These are phyloP conservation scores for Saccharomyces hybrid DNA, from an alignment of 1,139 yeast species.

Conservation along the genomic window DNA sequence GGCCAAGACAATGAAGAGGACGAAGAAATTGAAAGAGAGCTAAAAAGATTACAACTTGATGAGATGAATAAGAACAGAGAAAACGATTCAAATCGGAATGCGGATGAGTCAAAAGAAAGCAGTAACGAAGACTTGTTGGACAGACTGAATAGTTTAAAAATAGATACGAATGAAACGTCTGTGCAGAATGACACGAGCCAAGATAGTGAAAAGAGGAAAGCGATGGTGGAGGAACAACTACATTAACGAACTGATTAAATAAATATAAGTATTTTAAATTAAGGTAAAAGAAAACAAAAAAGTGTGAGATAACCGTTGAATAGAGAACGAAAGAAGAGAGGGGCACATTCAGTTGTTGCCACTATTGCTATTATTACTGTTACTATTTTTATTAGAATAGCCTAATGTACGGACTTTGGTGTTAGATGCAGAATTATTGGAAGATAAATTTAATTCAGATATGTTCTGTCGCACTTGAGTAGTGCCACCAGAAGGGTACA, in stretches of 20 bases:
- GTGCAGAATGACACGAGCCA: background rate
- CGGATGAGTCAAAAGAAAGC: background rate
- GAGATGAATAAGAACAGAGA: constrained; percentile 2
- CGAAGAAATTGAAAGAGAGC: constrained; percentile 29
- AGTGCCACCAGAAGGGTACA: background rate
- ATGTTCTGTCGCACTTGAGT: background rate
- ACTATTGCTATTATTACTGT: background rate
- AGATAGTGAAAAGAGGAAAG: background rate
- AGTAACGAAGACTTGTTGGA: background rate
- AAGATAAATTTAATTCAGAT: background rate
- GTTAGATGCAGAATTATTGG: background rate
- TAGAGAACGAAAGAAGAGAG: background rate
- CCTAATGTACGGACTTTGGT: background rate
- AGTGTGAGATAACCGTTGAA: background rate
- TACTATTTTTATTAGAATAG: background rate
- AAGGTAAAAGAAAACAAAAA: background rate
- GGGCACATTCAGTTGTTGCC: background rate
- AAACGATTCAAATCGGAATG: background rate
- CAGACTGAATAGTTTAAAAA: background rate
- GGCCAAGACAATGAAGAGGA: constrained; percentile 33
- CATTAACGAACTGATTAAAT: background rate
- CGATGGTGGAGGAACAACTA: background rate
- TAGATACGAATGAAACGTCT: background rate
- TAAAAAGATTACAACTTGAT: constrained; percentile 9
- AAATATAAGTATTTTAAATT: background rate